A percentile compares a stretch with the other conserved stretches of the same genome.
These are phyloP conservation scores for Umbelopsis sp. DNA, from an alignment of 192 early-diverging fungal genomes.

Conservation along the genomic window DNA sequence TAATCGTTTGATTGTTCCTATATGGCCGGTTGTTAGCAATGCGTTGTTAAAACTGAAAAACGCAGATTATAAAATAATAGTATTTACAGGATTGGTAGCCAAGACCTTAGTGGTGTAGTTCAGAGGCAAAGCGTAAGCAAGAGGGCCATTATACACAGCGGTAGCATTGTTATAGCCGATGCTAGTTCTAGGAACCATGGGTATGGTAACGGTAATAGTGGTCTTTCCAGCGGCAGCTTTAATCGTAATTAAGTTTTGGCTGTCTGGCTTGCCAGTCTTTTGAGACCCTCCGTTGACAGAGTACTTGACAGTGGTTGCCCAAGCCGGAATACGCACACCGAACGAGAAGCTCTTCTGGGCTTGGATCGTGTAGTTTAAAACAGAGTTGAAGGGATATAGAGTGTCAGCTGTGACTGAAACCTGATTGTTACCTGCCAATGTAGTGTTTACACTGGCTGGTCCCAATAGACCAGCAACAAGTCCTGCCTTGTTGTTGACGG, in stretches of 20 bases:
- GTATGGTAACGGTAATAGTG: neutral
- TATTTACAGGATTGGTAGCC: neutral
- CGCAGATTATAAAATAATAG: too few species aligned
- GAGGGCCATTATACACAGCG: neutral
- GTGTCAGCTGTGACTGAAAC: neutral
- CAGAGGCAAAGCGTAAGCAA: neutral
- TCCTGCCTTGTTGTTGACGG: too few species aligned
- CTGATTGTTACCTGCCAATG: neutral
- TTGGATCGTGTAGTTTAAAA: neutral
- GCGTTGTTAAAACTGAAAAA: too few species aligned
- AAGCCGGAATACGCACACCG: neutral
- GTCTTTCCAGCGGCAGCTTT: neutral
- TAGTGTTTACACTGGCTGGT: too few species aligned
- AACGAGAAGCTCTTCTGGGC: neutral
- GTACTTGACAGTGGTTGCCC: neutral
- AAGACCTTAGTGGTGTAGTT: slow-evolving; percentile 2
- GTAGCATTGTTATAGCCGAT: neutral
- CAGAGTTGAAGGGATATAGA: neutral
- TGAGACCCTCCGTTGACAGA: too few species aligned
- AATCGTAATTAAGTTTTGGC: too few species aligned
- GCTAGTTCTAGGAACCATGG: neutral
- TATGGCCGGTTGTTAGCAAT: too few species aligned
- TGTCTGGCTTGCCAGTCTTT: too few species aligned
- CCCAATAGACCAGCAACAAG: too few species aligned
- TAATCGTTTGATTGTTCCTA: too few species aligned